These are phyloP conservation scores for Hypoxylon lienhwacheense DNA, from an alignment of 495 filamentous ascomycete species.

Conservation along the genomic window DNA sequence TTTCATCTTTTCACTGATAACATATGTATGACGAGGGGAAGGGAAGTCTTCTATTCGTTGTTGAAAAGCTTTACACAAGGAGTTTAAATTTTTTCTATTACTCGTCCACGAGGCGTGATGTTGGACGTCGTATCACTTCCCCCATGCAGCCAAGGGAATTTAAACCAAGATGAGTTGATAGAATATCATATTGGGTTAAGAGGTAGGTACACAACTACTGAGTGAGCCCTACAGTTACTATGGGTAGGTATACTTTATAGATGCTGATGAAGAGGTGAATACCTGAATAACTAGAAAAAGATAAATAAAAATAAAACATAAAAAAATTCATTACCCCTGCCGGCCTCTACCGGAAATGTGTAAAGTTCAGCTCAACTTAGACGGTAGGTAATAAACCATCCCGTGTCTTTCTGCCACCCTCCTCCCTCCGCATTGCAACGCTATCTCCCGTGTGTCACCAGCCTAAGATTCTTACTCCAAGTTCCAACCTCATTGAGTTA, in stretches of 20 bases:
- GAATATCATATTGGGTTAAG: too few species aligned
- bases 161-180: too few species aligned
- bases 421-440: constrained; percentile 32
- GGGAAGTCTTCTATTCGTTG: neutral
- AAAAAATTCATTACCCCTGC: constrained; percentile 27
- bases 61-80: too few species aligned
- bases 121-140: constrained; percentile 13
- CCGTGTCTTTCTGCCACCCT: constrained; percentile 30
- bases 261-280: too few species aligned
- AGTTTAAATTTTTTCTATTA: too few species aligned
- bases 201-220: too few species aligned
- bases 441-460: constrained; percentile 34
- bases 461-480: constrained; percentile 32
- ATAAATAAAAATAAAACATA: too few species aligned
- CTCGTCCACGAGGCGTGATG: neutral
- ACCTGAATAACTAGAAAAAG: too few species aligned
- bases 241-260: too few species aligned
- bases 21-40: constrained; percentile 16
- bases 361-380: constrained; percentile 13
- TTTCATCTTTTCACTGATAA: neutral
- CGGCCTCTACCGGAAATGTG: constrained; percentile 21
- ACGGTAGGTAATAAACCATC: constrained; percentile 15
- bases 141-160: constrained; percentile 7
- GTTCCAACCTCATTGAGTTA: constrained; percentile 27
- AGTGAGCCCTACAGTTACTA: too few species aligned